phyloP scores from a whole-genome alignment of 208 protist genomes.

The Acanthamoeba royreba region DNA sequence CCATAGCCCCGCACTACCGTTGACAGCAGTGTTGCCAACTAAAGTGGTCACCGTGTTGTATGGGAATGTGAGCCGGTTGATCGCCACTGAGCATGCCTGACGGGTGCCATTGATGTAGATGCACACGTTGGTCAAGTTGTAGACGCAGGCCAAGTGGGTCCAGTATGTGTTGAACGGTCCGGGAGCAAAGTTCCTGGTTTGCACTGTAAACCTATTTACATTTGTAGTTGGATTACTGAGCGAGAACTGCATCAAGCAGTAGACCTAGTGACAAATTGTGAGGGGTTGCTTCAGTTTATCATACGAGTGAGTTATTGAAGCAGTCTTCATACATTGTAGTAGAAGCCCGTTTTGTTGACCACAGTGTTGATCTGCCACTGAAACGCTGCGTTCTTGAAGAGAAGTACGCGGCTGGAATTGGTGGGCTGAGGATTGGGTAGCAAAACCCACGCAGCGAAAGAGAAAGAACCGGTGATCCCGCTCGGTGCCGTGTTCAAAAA shows the following conservation, averaged over 20 bases:
- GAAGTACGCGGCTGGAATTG: not conserved
- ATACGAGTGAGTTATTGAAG: not conserved
- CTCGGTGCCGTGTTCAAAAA: not conserved
- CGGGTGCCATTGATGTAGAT: not conserved
- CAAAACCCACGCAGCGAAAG: not conserved
- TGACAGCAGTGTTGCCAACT: not conserved
- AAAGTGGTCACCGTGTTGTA: not conserved
- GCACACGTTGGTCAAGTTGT: not conserved
- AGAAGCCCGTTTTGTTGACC: not conserved
- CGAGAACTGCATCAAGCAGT: constrained; percentile 30
- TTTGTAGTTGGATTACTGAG: no score
- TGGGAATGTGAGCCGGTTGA: not conserved
- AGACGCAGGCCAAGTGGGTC: constrained; percentile 6
- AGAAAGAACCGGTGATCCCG: not conserved
- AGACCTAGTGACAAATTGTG: not conserved
- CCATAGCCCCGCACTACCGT: not conserved
- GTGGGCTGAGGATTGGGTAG: not conserved
- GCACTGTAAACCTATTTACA: not conserved
- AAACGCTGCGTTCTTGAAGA: not conserved
- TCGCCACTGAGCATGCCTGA: not conserved
- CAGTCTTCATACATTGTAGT: not conserved
- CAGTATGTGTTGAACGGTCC: not conserved
- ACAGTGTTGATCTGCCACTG: not conserved
- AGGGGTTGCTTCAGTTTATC: not conserved
- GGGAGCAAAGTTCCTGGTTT: not conserved